These are phyloP conservation scores for Tephrocybe sp. DNA, from an alignment of 768 basidiomycete species.

Conservation along the genomic window DNA sequence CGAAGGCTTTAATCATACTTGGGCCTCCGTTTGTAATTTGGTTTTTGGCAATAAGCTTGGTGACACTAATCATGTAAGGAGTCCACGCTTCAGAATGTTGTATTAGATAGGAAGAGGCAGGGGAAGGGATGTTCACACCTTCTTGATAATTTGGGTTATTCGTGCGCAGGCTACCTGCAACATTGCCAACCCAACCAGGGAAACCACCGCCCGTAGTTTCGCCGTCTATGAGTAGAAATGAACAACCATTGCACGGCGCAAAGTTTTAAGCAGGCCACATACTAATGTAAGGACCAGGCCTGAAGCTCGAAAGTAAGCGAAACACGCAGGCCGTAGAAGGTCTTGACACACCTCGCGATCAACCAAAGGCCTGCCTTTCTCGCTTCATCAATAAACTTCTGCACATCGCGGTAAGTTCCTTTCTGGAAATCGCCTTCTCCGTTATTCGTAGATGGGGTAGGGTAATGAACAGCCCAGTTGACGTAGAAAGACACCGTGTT, in stretches of 20 bases:
- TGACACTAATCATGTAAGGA: constrained; percentile 50
- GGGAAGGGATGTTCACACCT: constrained; percentile 23
- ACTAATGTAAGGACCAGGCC: constrained; percentile 56
- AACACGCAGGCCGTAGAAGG: neutral
- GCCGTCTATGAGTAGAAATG: constrained; percentile 28
- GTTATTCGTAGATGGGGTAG: constrained; percentile 40
- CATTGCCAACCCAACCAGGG: constrained; percentile 58
- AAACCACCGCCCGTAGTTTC: constrained; percentile 57
- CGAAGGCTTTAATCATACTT: constrained; percentile 29
- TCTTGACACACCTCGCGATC: constrained; percentile 41
- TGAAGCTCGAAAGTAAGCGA: constrained; percentile 12
- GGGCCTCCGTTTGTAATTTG: constrained; percentile 62
- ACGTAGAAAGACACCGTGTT: constrained; percentile 60
- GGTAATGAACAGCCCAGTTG: constrained; percentile 57
- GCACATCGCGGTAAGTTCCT: constrained; percentile 50
- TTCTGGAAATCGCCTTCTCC: constrained; percentile 46
- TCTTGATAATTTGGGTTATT: constrained; percentile 46
- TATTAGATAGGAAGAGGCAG: neutral
- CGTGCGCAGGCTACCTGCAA: constrained; percentile 46
- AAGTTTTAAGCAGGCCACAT: constrained; percentile 14
- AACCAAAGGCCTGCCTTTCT: constrained; percentile 54
- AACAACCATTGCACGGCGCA: neutral
- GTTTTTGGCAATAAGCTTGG: constrained; percentile 47
- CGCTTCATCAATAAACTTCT: constrained; percentile 49
- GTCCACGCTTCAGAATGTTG: constrained; percentile 42